A percentile compares a stretch with the other conserved stretches of the same genome.
These are phyloP conservation scores for Moelleriella libera DNA, from an alignment of 2,329 filamentous ascomycete genomes.

Conservation along the genomic window DNA sequence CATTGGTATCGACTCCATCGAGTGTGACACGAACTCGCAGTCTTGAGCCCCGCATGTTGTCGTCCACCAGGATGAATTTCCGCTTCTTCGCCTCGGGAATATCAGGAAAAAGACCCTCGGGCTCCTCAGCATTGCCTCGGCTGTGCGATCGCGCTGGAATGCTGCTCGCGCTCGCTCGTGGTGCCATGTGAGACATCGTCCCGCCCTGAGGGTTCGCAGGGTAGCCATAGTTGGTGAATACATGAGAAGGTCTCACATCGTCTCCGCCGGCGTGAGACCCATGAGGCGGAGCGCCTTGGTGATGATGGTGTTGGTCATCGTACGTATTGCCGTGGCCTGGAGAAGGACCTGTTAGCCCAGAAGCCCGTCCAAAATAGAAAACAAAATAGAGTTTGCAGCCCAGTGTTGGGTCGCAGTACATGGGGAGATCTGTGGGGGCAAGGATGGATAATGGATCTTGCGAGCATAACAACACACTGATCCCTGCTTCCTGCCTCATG, in stretches of 20 bases:
- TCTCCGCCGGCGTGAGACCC: constrained; percentile 33
- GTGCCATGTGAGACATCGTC: constrained; percentile 49
- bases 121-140: constrained; percentile 38
- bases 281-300: constrained; percentile 42
- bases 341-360: constrained; percentile 3
- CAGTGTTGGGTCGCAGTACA: too few species aligned
- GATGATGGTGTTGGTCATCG: constrained; percentile 54
- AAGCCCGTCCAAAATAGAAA: constrained; percentile 1
- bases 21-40: constrained; percentile 84
- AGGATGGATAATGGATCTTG: too few species aligned
- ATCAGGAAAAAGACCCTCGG: constrained; percentile 69
- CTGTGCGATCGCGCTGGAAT: constrained; percentile 21
- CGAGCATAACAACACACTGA: too few species aligned
- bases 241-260: constrained; percentile 60
- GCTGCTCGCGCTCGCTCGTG: constrained; percentile 16
- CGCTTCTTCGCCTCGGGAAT: constrained; percentile 82
- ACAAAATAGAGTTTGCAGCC: too few species aligned
- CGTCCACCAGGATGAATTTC: constrained; percentile 94
- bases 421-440: too few species aligned
- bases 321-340: constrained; percentile 47
- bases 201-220: constrained; percentile 32
- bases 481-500: too few species aligned
- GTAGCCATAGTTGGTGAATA: constrained; percentile 56
- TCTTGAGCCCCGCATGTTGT: constrained; percentile 65
- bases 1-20: constrained; percentile 85